phyloP scores from a whole-genome alignment of 2,329 filamentous ascomycete species.

The Cladosporium oxysporum region DNA sequence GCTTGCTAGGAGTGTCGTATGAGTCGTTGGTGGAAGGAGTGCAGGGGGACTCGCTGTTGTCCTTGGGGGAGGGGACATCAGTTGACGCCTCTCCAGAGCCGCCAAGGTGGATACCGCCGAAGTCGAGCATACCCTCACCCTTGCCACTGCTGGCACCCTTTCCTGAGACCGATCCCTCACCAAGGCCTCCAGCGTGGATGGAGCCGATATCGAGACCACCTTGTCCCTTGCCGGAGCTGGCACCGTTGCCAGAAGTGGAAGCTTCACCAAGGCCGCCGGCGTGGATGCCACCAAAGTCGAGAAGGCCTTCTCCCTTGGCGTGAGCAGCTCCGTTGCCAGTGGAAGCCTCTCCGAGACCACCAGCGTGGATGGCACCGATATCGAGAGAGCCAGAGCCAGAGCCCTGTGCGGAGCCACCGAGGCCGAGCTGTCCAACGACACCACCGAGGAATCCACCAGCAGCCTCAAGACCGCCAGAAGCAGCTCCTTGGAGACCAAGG shows the following conservation, averaged over 20 bases:
- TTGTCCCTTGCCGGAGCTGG: not conserved
- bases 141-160: not conserved
- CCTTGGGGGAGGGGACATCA: not conserved
- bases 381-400: not conserved
- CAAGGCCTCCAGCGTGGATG: slow-evolving; percentile 7
- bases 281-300: not conserved
- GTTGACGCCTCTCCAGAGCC: not conserved
- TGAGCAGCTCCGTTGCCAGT: slow-evolving; percentile 3
- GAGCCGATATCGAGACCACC: not conserved
- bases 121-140: not conserved
- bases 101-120: not conserved
- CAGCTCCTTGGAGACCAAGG: slow-evolving; percentile 14
- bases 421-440: slow-evolving; percentile 13
- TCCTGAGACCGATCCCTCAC: not conserved
- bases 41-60: not conserved
- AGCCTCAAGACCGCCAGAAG: slow-evolving; percentile 9
- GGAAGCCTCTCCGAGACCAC: not conserved
- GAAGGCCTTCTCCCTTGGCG: not conserved
- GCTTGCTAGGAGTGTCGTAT: not conserved
- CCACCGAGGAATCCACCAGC: slow-evolving; percentile 15
- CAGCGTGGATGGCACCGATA: slow-evolving; percentile 1
- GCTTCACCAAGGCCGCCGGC: slow-evolving; percentile 5
- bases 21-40: not conserved
- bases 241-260: not conserved
- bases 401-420: slow-evolving; percentile 8